phyloP scores from a whole-genome alignment of 2,329 filamentous ascomycete species.

The Venturia nashicola region DNA sequence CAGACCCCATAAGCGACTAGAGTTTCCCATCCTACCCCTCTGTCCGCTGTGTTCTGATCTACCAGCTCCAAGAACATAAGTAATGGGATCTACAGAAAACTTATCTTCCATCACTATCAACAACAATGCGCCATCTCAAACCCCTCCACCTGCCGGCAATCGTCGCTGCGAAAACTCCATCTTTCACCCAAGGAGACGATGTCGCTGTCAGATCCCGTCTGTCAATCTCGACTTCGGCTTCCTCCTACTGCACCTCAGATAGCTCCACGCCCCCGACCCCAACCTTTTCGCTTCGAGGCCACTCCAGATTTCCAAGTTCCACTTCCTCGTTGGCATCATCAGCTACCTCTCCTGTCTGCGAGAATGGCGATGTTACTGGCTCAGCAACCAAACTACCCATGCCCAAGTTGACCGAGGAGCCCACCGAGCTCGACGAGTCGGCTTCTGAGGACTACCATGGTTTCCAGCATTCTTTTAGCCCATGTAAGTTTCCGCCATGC shows the following conservation, averaged over 20 bases:
- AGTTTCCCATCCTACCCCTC: background rate
- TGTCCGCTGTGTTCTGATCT: background rate
- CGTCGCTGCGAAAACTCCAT: constrained; percentile 22
- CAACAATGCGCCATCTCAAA: constrained; percentile 10
- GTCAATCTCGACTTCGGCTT: constrained; percentile 18
- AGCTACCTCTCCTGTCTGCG: constrained; percentile 32
- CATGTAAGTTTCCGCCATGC: constrained; percentile 49
- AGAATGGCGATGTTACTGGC: constrained; percentile 44
- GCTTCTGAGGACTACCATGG: constrained; percentile 38
- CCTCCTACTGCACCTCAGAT: constrained; percentile 44
- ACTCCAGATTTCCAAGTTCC: constrained; percentile 59
- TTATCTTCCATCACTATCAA: background rate
- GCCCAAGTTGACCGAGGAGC: constrained; percentile 65
- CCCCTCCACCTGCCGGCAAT: constrained; percentile 24
- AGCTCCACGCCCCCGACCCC: constrained; percentile 59
- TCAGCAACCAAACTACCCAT: constrained; percentile 53
- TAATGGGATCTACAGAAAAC: constrained; percentile 8
- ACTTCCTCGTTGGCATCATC: constrained; percentile 58
- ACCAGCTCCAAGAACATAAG: background rate
- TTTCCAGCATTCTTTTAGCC: constrained; percentile 43
- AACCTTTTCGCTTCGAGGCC: constrained; percentile 49
- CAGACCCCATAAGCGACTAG: background rate
- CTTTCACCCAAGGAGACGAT: constrained; percentile 10
- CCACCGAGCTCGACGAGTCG: constrained; percentile 51
- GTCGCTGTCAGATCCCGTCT: constrained; percentile 24